Evolutionary conservation across 2,329 filamentous ascomycete genomes (phyloP), one percentile per base, ranked within the genome.

Genomic region (Remersonia thermophila): DNA sequence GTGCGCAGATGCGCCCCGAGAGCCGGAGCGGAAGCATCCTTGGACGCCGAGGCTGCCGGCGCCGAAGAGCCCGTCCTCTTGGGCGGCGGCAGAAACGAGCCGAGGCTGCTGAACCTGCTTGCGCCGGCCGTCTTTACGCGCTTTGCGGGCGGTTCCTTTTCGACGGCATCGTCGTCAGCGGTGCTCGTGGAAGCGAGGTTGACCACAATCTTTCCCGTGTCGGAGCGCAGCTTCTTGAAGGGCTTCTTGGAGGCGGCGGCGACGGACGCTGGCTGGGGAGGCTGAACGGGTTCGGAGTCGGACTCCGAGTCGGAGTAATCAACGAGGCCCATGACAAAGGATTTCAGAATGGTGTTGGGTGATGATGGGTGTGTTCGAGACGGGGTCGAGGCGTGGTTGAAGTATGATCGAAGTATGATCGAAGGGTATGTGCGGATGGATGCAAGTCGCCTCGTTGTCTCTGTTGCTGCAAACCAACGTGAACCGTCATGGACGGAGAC

Each of bases 21-120:
- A 34, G 67, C 57, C 48, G 70, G 54, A 51, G 64, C 33, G 12
- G 26, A 30, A 16, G 41, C 45, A 53, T 38, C 41, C 53, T 41
- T 52, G 56, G 44, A 31, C 17, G 48, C 49, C 28, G 49, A 57
- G 43, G 39, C 57, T 33, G 39, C 31, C 1, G 44, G 45, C 53
- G 55, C 52, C 2, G 54, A 47, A 10, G 58, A 50, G 34, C 57
- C 54, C 12, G 53, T 41, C 45, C 61, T 60, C 54, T 94, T 96
- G 3, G 89, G 87, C 17, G 87, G 69, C 3, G 89, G 89, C 14
- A 96, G 68, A 47, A 94, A 76, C 2, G 85, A 78, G 55, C 89
- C 91, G 63, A 95, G 91, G 2, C 79, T 82, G 35, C 81, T 71
- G 50, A 93, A 87, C 4, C 71, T 69, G 18, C 77, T 75, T 3